These are phyloP conservation scores for Acer yangbiense DNA, from an alignment of 345 rosid genomes.

Conservation along the genomic window DNA sequence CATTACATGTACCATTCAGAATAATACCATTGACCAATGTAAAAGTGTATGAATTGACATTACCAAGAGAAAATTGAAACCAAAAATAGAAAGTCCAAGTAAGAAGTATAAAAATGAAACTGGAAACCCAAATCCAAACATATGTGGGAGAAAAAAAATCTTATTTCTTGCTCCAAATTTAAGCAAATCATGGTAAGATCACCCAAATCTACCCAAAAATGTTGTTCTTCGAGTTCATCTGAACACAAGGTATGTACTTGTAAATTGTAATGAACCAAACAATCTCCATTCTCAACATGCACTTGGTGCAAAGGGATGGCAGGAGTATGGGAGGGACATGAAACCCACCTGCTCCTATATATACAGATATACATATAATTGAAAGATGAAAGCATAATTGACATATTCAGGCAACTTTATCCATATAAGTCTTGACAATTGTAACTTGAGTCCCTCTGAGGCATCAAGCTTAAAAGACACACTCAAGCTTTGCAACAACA, in stretches of 20 bases:
- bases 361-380: too few species aligned
- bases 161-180: background rate
- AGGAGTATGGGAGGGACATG: background rate
- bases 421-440: background rate
- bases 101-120: background rate
- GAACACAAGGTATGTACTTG: background rate
- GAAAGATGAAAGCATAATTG: too few species aligned
- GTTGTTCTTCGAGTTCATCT: background rate
- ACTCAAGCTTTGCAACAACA: background rate
- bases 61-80: background rate
- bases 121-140: background rate
- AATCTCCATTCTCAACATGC: background rate
- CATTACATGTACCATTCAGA: conserved; percentile 14
- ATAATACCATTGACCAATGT: background rate
- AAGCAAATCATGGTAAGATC: background rate
- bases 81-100: too few species aligned
- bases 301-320: background rate
- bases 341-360: background rate
- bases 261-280: background rate
- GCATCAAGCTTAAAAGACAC: too few species aligned
- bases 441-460: too few species aligned
- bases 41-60: background rate
- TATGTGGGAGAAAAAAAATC: background rate
- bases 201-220: background rate
- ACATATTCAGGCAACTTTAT: background rate